A percentile compares a stretch with the other conserved stretches of the same genome.
These are phyloP conservation scores for Inga oerstediana DNA, from an alignment of 306 rosid species.

Conservation along the genomic window DNA sequence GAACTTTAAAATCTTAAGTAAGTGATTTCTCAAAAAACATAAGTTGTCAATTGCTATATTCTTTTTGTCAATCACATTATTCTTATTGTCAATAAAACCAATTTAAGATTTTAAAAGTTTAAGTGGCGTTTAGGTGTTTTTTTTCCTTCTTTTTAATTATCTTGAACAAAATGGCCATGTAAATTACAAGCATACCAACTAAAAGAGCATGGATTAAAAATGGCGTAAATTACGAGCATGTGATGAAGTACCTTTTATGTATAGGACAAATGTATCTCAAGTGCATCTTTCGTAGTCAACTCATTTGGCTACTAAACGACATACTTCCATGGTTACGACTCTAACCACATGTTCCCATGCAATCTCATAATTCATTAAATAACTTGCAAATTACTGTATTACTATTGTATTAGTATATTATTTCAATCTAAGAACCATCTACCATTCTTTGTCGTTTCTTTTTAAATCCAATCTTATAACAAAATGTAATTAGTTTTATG, in stretches of 20 bases:
- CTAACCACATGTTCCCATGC: slow-evolving; percentile 20
- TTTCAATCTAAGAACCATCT: slow-evolving; percentile 42
- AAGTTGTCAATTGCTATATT: too few species aligned
- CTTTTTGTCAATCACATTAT: too few species aligned
- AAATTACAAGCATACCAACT: too few species aligned
- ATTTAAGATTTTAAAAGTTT: too few species aligned
- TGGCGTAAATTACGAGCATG: slow-evolving; percentile 7
- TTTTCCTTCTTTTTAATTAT: too few species aligned
- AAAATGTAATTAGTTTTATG: too few species aligned
- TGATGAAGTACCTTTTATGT: slow-evolving; percentile 7
- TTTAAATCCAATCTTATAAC: too few species aligned
- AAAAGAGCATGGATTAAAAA: neutral
- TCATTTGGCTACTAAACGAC: slow-evolving; percentile 41
- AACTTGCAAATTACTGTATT: neutral
- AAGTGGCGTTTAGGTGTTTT: too few species aligned
- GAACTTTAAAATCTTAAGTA: too few species aligned
- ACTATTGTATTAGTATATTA: neutral
- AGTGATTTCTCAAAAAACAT: too few species aligned
- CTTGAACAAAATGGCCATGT: too few species aligned
- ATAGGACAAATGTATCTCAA: slow-evolving; percentile 7
- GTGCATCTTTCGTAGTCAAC: slow-evolving; percentile 42
- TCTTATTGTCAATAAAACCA: too few species aligned
- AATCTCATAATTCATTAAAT: neutral
- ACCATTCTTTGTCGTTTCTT: slow-evolving; percentile 41
- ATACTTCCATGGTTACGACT: slow-evolving; percentile 37